Conservation (phyloP, 1,284 basidiomycete genomes). For the Vanrija humicola region DNA sequence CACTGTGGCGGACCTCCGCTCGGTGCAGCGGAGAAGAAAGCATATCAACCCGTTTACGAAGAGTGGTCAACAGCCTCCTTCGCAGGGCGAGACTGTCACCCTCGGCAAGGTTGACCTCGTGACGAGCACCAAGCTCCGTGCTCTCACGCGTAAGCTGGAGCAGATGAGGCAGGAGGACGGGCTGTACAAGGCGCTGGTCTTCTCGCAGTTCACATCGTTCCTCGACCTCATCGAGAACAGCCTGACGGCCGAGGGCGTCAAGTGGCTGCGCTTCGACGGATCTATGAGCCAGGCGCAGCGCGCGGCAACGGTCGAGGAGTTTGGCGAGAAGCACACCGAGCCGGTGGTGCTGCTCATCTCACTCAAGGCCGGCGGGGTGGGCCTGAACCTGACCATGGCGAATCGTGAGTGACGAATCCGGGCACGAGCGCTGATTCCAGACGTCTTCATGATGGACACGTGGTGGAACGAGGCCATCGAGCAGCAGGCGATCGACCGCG, state of each 20-base stretch:
- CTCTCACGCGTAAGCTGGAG: conserved; percentile 41
- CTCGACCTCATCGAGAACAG: conserved; percentile 74
- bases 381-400: conserved; percentile 61
- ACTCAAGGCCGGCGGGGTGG: conserved; percentile 90
- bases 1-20: conserved; percentile 31
- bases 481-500: conserved; percentile 68
- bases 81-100: conserved; percentile 39
- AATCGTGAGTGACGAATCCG: conserved; percentile 25
- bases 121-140: conserved; percentile 66
- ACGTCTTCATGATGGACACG: conserved; percentile 95
- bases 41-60: conserved; percentile 11
- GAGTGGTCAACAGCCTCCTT: conserved; percentile 10
- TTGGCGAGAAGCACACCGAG: conserved; percentile 62
- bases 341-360: conserved; percentile 82
- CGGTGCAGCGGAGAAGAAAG: conserved; percentile 43
- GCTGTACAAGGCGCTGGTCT: conserved; percentile 76
- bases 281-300: conserved; percentile 85
- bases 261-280: conserved; percentile 85
- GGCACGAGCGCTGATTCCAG: conserved; percentile 42
- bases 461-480: conserved; percentile 93
- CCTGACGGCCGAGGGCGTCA: conserved; percentile 67
- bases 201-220: conserved; percentile 72
- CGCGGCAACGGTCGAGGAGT: conserved; percentile 67
- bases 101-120: conserved; percentile 76
- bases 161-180: conserved; percentile 56